phyloP scores from a whole-genome alignment of 768 basidiomycete genomes.

The Macrocybe gigantea region DNA sequence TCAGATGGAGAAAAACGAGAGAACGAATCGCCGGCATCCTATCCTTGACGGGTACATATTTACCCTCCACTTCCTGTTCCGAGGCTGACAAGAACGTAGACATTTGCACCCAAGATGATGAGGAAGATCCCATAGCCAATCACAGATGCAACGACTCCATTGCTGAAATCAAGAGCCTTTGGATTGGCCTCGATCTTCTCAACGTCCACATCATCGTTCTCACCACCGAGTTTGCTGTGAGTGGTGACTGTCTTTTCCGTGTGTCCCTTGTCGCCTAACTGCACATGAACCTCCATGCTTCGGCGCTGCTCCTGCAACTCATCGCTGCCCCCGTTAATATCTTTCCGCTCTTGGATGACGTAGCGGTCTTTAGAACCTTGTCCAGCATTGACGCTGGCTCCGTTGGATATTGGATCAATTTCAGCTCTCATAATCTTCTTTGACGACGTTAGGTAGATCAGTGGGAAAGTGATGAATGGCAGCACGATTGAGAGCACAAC shows the following conservation, averaged over 20 bases:
- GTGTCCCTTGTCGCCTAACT: slow-evolving; percentile 7
- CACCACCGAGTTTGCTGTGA: neutral
- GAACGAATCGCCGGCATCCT: too few species aligned
- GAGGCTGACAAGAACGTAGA: slow-evolving; percentile 67
- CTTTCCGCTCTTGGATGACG: slow-evolving; percentile 39
- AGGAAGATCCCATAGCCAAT: slow-evolving; percentile 59
- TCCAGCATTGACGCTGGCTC: too few species aligned
- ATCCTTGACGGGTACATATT: too few species aligned
- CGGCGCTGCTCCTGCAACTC: slow-evolving; percentile 13
- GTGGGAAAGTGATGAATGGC: slow-evolving; percentile 80
- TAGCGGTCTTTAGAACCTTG: too few species aligned
- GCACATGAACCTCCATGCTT: too few species aligned
- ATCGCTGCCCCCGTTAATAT: slow-evolving; percentile 23
- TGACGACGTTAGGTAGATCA: slow-evolving; percentile 71
- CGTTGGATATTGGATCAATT: too few species aligned
- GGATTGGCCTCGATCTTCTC: neutral
- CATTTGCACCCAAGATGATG: slow-evolving; percentile 63
- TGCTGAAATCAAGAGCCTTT: slow-evolving; percentile 59
- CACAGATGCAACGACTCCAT: slow-evolving; percentile 39
- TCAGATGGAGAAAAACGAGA: too few species aligned
- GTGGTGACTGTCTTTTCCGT: neutral
- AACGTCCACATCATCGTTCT: slow-evolving; percentile 1
- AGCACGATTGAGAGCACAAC: slow-evolving; percentile 80
- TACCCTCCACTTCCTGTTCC: slow-evolving; percentile 10
- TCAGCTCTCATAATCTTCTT: slow-evolving; percentile 53